These are phyloP conservation scores for Penicillium sp. DNA, from an alignment of 2,329 filamentous ascomycete genomes.

Conservation along the genomic window DNA sequence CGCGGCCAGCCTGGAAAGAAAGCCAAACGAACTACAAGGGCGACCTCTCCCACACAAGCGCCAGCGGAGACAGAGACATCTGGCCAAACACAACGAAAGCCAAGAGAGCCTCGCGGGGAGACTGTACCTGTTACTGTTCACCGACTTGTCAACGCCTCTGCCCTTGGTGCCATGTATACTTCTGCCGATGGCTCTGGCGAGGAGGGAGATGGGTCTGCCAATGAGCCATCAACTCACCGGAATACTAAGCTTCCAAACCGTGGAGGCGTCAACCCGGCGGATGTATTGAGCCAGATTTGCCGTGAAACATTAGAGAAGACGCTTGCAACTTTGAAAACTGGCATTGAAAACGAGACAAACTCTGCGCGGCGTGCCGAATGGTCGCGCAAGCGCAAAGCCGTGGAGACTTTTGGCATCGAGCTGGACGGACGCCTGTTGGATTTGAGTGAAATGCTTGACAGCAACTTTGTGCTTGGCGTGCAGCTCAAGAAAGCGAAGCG, in stretches of 20 bases:
- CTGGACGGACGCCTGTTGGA: conserved; percentile 56
- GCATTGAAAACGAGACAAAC: conserved; percentile 45
- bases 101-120: conserved; percentile 37
- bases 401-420: conserved; percentile 53
- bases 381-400: conserved; percentile 51
- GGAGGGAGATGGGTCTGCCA: conserved; percentile 33
- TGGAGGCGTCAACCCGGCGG: conserved; percentile 55
- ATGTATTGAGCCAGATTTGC: conserved; percentile 56
- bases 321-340: conserved; percentile 46
- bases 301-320: conserved; percentile 55
- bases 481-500: conserved; percentile 51
- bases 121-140: conserved; percentile 48
- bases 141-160: conserved; percentile 41
- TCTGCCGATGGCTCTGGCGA: conserved; percentile 25
- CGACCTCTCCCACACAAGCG: conserved; percentile 9
- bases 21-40: conserved; percentile 1
- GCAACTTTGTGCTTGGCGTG: conserved; percentile 51
- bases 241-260: conserved; percentile 45
- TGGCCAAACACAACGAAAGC: conserved; percentile 24
- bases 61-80: conserved; percentile 11
- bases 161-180: conserved; percentile 30
- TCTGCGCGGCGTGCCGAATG: conserved; percentile 44
- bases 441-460: conserved; percentile 57
- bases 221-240: conserved; percentile 38
- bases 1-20: conserved; percentile 14